phyloP scores from a whole-genome alignment of 129 eudicot genomes.

The Helianthus tuberosus region DNA sequence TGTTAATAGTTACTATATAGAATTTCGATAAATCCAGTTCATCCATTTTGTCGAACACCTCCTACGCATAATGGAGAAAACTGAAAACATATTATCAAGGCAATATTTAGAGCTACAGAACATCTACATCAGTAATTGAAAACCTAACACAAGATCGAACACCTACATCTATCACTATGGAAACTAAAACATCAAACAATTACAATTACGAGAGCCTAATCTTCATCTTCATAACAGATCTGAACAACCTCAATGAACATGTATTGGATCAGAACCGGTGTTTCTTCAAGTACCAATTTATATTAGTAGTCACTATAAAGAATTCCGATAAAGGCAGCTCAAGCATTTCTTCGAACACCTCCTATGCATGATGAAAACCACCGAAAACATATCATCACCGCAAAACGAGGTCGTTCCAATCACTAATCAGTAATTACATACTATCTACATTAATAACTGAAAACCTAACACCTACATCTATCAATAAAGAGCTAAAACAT shows the following conservation, averaged over 20 bases:
- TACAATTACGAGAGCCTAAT: not conserved
- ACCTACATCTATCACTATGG: not conserved
- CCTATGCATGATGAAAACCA: no score
- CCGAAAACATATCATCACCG: no score
- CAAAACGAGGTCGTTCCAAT: no score
- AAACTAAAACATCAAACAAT: not conserved
- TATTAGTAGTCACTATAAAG: no score
- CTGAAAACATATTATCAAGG: not conserved
- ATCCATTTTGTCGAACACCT: slow-evolving; percentile 9
- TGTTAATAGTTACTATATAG: not conserved
- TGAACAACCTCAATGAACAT: no score
- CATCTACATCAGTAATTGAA: not conserved
- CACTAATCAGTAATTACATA: no score
- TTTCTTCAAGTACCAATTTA: no score
- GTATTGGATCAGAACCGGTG: no score
- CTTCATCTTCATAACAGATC: not conserved
- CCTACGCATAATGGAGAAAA: not conserved
- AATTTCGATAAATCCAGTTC: not conserved
- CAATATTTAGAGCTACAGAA: no score
- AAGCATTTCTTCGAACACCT: no score
- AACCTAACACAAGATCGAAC: slow-evolving; percentile 4
- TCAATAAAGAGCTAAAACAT: not conserved
- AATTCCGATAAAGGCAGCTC: no score
- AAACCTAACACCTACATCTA: no score
- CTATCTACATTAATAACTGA: not conserved